These are phyloP conservation scores for Pseudevernia furfuracea DNA, from an alignment of 495 filamentous ascomycete species.

Conservation along the genomic window DNA sequence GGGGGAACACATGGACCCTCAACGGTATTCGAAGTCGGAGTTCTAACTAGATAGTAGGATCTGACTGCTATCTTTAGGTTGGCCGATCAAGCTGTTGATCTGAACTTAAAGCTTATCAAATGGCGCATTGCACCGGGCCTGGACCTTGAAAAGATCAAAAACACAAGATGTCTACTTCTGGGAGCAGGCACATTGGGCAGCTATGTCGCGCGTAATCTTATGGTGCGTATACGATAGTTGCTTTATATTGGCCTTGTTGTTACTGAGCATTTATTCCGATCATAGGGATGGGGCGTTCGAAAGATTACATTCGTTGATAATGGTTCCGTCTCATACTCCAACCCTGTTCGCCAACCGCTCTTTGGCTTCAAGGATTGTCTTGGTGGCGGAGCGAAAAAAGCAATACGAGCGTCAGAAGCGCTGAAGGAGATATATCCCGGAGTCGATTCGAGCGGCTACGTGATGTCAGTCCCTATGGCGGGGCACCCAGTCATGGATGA, in stretches of 20 bases:
- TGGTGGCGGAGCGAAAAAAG: conserved; percentile 77
- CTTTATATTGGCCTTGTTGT: neutral
- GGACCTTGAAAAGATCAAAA: conserved; percentile 80
- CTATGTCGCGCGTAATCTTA: conserved; percentile 81
- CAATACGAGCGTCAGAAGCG: conserved; percentile 69
- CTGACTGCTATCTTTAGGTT: conserved; percentile 33
- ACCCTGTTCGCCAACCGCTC: conserved; percentile 89
- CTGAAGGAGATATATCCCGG: conserved; percentile 85
- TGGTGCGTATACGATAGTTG: conserved; percentile 40
- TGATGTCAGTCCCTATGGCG: conserved; percentile 85
- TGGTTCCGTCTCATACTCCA: conserved; percentile 91
- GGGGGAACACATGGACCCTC: conserved; percentile 85
- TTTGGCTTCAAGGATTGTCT: conserved; percentile 87
- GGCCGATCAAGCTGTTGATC: conserved; percentile 92
- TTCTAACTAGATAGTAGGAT: neutral
- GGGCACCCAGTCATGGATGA: conserved; percentile 79
- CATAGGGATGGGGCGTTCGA: conserved; percentile 83
- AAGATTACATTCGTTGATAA: conserved; percentile 97
- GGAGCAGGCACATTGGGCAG: conserved; percentile 91
- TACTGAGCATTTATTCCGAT: neutral
- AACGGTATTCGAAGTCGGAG: conserved; percentile 36
- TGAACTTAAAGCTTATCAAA: conserved; percentile 97
- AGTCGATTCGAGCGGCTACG: conserved; percentile 68
- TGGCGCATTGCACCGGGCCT: conserved; percentile 89
- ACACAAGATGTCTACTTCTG: conserved; percentile 86